Conservation (phyloP, 2,329 filamentous ascomycete genomes). For the Davidsoniella eucalypti region DNA sequence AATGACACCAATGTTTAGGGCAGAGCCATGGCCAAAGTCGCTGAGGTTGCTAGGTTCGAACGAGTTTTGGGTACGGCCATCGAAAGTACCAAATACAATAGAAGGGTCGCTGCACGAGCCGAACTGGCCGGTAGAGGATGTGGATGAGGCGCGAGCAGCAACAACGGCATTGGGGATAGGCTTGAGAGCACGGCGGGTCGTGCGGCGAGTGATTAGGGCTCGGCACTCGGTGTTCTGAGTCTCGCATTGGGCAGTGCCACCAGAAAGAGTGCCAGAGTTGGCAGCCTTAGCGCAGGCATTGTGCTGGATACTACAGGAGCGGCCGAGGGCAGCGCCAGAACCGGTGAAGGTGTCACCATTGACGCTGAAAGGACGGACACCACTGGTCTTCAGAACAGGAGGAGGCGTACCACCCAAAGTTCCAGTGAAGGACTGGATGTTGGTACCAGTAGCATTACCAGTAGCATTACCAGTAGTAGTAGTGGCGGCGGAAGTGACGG, state of each 20-base stretch:
- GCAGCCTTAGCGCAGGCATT: conserved; percentile 32
- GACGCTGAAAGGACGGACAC: conserved; percentile 30
- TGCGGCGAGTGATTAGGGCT: conserved; percentile 13
- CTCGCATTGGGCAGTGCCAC: conserved; percentile 23
- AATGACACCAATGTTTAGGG: conserved; percentile 24
- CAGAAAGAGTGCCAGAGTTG: conserved; percentile 25
- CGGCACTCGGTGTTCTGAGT: conserved; percentile 25
- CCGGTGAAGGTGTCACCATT: conserved; percentile 38
- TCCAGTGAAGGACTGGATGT: conserved; percentile 32
- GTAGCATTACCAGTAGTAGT: conserved; percentile 3
- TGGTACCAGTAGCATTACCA: conserved; percentile 15
- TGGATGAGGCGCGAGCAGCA: not conserved
- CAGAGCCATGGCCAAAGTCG: conserved; percentile 37
- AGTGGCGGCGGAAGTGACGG: conserved; percentile 6
- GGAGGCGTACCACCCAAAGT: conserved; percentile 26
- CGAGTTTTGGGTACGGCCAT: conserved; percentile 28
- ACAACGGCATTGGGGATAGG: not conserved
- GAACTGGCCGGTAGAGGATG: conserved; percentile 16
- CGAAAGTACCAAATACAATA: conserved; percentile 31
- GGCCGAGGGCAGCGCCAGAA: conserved; percentile 27
- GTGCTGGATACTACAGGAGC: conserved; percentile 34
- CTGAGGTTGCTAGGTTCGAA: conserved; percentile 24
- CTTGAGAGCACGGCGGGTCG: conserved; percentile 9
- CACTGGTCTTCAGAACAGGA: conserved; percentile 23
- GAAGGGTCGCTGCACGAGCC: conserved; percentile 31